Evolutionary conservation across 1,139 yeast genomes (phyloP).

Genomic region (Kodamaea fungicola): DNA sequence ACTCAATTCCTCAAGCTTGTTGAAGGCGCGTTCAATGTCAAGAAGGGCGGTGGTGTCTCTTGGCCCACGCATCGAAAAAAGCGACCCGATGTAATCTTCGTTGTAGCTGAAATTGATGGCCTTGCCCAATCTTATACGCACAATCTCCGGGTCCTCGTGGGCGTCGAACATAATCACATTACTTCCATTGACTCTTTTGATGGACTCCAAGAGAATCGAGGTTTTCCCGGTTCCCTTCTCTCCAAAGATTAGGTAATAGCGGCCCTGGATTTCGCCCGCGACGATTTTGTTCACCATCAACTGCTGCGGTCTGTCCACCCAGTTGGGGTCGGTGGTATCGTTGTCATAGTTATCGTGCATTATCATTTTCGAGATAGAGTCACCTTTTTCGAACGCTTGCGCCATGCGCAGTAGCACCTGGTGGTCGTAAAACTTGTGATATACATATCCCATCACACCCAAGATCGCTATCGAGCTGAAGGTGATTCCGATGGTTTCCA

Average conservation of each 20-base stretch:
- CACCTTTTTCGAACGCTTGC: slow-evolving; percentile 64
- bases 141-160: slow-evolving; percentile 82
- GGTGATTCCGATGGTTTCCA: slow-evolving; percentile 74
- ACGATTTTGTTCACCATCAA: slow-evolving; percentile 61
- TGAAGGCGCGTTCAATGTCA: slow-evolving; percentile 80
- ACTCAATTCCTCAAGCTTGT: slow-evolving; percentile 62
- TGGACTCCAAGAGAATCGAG: slow-evolving; percentile 66
- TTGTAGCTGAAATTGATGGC: slow-evolving; percentile 72
- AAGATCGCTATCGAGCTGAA: slow-evolving; percentile 69
- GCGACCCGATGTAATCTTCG: slow-evolving; percentile 80
- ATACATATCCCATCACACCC: slow-evolving; percentile 68
- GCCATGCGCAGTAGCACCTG: slow-evolving; percentile 67
- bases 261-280: slow-evolving; percentile 58
- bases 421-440: slow-evolving; percentile 58
- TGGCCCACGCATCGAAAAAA: slow-evolving; percentile 82
- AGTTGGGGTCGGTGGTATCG: slow-evolving; percentile 31
- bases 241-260: slow-evolving; percentile 72
- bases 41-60: slow-evolving; percentile 79
- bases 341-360: slow-evolving; percentile 44
- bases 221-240: slow-evolving; percentile 89
- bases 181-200: slow-evolving; percentile 59
- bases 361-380: slow-evolving; percentile 59
- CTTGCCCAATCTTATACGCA: slow-evolving; percentile 70
- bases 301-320: slow-evolving; percentile 76
- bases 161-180: slow-evolving; percentile 78